phyloP scores from a whole-genome alignment of 345 rosid species.

The Dimocarpus longan region DNA sequence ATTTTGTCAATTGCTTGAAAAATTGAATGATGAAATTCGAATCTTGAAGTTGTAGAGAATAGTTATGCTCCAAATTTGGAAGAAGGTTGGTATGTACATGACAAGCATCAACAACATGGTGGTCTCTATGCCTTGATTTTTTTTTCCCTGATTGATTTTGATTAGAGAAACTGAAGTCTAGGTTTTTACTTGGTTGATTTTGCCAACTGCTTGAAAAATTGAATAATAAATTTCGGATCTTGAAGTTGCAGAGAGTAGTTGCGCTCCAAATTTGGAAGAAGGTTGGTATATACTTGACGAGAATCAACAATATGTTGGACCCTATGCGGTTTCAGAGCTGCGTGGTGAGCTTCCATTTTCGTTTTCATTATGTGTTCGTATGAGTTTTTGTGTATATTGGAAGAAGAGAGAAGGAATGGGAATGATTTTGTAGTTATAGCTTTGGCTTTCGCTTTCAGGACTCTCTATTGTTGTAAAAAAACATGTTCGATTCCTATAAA shows the following conservation, averaged over 20 bases:
- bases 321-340: slow-evolving; percentile 68
- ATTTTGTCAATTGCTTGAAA: neutral
- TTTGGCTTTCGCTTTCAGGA: slow-evolving; percentile 36
- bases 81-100: neutral
- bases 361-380: neutral
- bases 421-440: slow-evolving; percentile 5
- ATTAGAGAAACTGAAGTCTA: too few relatives aligned
- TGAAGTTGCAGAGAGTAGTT: slow-evolving; percentile 16
- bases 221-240: neutral
- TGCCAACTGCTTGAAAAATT: too few relatives aligned
- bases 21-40: too few relatives aligned
- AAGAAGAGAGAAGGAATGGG: neutral
- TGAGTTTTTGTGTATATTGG: slow-evolving; percentile 4
- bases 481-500: slow-evolving; percentile 47
- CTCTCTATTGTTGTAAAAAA: slow-evolving; percentile 38
- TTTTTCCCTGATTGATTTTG: too few relatives aligned
- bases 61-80: neutral
- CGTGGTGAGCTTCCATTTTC: slow-evolving; percentile 52
- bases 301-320: slow-evolving; percentile 73
- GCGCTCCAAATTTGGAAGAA: slow-evolving; percentile 31
- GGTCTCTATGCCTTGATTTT: neutral
- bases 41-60: too few relatives aligned
- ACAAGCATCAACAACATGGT: too few relatives aligned
- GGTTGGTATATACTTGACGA: slow-evolving; percentile 86
- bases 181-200: too few relatives aligned